Conservation (phyloP, 768 basidiomycete genomes). For the Hericium erinaceus region DNA sequence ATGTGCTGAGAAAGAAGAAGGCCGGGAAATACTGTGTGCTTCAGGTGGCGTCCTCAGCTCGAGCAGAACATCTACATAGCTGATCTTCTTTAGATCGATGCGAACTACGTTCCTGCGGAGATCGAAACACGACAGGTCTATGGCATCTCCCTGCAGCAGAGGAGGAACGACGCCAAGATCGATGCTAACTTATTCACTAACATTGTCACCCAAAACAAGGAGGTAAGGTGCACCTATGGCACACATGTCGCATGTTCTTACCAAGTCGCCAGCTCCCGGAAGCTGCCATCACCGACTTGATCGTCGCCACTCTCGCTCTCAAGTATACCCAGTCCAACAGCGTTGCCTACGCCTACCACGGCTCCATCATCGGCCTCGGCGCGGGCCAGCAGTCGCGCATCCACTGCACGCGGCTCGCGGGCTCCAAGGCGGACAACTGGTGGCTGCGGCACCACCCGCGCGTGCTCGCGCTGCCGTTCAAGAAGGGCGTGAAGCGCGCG, state of each 20-base stretch:
- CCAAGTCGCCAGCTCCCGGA: constrained; percentile 49
- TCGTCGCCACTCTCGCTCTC: constrained; percentile 91
- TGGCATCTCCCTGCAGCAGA: constrained; percentile 84
- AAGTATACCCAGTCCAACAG: constrained; percentile 99
- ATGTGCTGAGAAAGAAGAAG: constrained; percentile 91
- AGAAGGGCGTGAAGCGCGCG: constrained; percentile 93
- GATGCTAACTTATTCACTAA: constrained; percentile 74
- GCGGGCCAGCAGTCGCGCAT: constrained; percentile 99
- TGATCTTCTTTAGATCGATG: constrained; percentile 61
- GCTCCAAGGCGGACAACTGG: constrained; percentile 98
- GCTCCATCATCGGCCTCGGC: constrained; percentile 90
- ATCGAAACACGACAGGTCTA: constrained; percentile 94
- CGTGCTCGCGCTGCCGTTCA: constrained; percentile 89
- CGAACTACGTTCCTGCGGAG: constrained; percentile 65
- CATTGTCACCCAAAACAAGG: constrained; percentile 82
- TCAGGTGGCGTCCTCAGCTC: constrained; percentile 41
- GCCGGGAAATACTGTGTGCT: constrained; percentile 97
- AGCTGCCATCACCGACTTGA: constrained; percentile 78
- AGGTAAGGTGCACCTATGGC: constrained; percentile 36
- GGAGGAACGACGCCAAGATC: constrained; percentile 84
- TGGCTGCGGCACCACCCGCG: constrained; percentile 97
- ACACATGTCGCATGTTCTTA: background rate
- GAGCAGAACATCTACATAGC: background rate
- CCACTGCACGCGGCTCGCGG: constrained; percentile 97
- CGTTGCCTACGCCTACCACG: constrained; percentile 89